These are phyloP conservation scores for Grifola frondosa DNA, from an alignment of 1,284 basidiomycete species.

Conservation along the genomic window DNA sequence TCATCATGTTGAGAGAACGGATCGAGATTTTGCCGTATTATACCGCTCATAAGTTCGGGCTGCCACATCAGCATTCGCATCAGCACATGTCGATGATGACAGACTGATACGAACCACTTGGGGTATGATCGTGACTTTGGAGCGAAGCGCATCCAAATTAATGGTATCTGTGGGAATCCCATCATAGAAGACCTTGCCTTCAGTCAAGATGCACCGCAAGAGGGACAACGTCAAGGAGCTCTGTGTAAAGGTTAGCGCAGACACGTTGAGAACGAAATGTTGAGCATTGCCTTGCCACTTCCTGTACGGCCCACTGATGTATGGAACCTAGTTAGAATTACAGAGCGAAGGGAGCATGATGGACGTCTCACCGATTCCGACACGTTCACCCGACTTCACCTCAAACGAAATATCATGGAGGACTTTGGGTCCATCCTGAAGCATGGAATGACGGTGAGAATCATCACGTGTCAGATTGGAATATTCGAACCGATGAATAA, in stretches of 20 bases:
- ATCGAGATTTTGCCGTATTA: constrained; percentile 60
- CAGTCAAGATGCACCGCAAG: constrained; percentile 47
- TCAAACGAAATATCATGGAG: constrained; percentile 50
- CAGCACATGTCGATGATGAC: background rate
- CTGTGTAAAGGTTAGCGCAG: constrained; percentile 23
- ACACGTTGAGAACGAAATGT: background rate
- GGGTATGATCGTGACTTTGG: constrained; percentile 50
- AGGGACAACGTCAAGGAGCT: constrained; percentile 46
- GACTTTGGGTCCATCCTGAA: constrained; percentile 42
- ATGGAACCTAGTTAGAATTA: background rate
- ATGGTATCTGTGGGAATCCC: constrained; percentile 36
- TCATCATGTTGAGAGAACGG: constrained; percentile 79
- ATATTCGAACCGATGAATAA: constrained; percentile 43
- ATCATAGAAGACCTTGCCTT: constrained; percentile 44
- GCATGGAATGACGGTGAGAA: background rate
- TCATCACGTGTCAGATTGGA: background rate
- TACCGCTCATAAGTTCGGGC: constrained; percentile 67
- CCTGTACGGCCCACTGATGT: constrained; percentile 64
- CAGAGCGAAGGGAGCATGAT: background rate
- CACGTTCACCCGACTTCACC: constrained; percentile 51
- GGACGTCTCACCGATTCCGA: constrained; percentile 42
- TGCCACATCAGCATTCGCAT: constrained; percentile 25
- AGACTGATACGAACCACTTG: constrained; percentile 29
- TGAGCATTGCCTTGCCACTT: constrained; percentile 56
- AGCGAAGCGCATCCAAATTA: constrained; percentile 61